Evolutionary conservation across 2,329 filamentous ascomycete species (phyloP).

Genomic region (Rhynchosporium secalis): DNA sequence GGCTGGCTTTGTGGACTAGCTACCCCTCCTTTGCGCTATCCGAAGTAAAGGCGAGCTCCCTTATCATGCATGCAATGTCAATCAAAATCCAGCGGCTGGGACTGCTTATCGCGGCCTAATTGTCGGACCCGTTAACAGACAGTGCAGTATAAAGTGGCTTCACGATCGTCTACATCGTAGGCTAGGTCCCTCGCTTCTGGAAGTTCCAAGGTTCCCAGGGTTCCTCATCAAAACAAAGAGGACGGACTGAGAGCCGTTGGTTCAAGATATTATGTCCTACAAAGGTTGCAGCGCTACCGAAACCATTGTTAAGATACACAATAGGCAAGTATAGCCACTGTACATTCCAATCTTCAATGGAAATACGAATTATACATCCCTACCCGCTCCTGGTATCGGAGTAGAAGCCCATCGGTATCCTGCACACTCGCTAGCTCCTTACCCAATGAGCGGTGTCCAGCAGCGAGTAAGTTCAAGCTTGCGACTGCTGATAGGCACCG

Average conservation of each 20-base stretch:
- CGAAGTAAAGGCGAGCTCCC: slow-evolving; percentile 16
- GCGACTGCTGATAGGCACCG: neutral
- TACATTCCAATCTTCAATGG: neutral
- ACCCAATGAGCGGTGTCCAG: neutral
- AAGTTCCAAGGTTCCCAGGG: neutral
- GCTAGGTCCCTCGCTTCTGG: neutral
- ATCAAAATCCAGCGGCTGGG: neutral
- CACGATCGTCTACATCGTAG: too few species aligned
- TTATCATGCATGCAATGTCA: slow-evolving; percentile 4
- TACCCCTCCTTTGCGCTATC: slow-evolving; percentile 6
- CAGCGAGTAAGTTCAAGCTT: neutral
- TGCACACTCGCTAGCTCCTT: neutral
- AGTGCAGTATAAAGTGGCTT: neutral
- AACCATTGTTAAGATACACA: neutral
- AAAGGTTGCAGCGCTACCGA: slow-evolving; percentile 5
- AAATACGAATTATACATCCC: neutral
- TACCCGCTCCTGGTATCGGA: neutral
- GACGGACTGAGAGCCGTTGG: neutral
- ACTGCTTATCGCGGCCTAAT: slow-evolving; percentile 13
- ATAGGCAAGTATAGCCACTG: neutral
- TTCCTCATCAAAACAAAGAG: neutral
- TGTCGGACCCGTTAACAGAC: slow-evolving; percentile 1
- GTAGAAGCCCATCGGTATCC: neutral
- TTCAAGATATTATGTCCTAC: neutral
- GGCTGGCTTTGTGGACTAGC: neutral